Evolutionary conservation across 495 filamentous ascomycete species (phyloP).

Genomic region (Daldinia loculata): DNA sequence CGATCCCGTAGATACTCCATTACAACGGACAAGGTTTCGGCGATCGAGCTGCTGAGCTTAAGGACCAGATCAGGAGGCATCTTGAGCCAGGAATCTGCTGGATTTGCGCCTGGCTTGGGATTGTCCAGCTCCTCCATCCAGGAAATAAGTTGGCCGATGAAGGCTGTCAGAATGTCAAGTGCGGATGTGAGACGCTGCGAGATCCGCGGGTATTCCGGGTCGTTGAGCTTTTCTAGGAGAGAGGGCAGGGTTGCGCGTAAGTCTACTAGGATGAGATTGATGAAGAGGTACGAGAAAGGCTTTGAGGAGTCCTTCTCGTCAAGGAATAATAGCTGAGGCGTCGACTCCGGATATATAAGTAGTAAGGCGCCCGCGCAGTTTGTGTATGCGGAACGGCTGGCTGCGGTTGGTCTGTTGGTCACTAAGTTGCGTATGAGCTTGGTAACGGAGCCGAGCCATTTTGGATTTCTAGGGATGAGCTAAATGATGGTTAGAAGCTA

Average conservation of each 20-base stretch:
- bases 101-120: slow-evolving; percentile 16
- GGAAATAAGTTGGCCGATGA: slow-evolving; percentile 65
- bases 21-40: slow-evolving; percentile 64
- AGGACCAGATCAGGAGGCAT: slow-evolving; percentile 65
- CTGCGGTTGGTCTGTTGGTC: slow-evolving; percentile 55
- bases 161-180: slow-evolving; percentile 66
- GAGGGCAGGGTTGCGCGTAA: slow-evolving; percentile 68
- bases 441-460: slow-evolving; percentile 55
- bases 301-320: slow-evolving; percentile 50
- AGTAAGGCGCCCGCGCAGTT: slow-evolving; percentile 63
- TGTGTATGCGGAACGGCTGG: slow-evolving; percentile 58
- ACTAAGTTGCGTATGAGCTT: slow-evolving; percentile 55
- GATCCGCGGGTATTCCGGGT: slow-evolving; percentile 54
- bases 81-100: slow-evolving; percentile 17
- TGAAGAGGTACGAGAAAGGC: slow-evolving; percentile 66
- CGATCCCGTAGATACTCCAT: slow-evolving; percentile 72
- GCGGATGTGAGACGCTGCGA: slow-evolving; percentile 64
- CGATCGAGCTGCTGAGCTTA: slow-evolving; percentile 64
- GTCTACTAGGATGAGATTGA: slow-evolving; percentile 68
- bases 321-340: slow-evolving; percentile 59
- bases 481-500: slow-evolving; percentile 18
- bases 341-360: slow-evolving; percentile 55
- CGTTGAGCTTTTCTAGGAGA: slow-evolving; percentile 63
- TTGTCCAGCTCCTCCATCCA: slow-evolving; percentile 52
- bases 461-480: slow-evolving; percentile 46